A percentile compares a stretch with the other conserved stretches of the same genome.
Evolutionary conservation across 169 alveolate genomes (phyloP).

Genomic region (Perkinsus marinus): DNA sequence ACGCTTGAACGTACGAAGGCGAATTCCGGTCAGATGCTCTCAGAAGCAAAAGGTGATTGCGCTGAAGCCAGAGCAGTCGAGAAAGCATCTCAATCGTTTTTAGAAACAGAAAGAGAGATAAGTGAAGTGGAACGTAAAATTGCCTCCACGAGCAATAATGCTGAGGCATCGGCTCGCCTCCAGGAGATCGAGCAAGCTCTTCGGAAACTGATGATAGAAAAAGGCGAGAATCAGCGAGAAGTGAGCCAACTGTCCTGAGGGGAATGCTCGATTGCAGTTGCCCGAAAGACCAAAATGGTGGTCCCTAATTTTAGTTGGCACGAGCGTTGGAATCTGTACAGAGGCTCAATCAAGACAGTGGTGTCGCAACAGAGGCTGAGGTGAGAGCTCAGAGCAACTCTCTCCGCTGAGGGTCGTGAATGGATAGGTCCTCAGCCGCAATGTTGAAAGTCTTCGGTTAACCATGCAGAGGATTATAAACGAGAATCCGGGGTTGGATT

Average conservation of each 20-base stretch:
- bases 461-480: background rate
- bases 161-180: background rate
- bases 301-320: too few relatives aligned
- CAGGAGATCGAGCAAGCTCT: background rate
- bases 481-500: background rate
- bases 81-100: background rate
- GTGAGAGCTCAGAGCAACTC: background rate
- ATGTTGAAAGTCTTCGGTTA: background rate
- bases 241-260: background rate
- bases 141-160: background rate
- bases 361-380: background rate
- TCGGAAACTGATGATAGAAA: background rate
- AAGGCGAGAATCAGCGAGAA: background rate
- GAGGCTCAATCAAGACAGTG: background rate
- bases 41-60: background rate
- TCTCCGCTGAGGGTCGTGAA: too few relatives aligned
- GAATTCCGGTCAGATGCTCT: background rate
- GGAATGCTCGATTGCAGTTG: too few relatives aligned
- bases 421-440: background rate
- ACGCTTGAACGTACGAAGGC: background rate
- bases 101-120: background rate
- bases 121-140: background rate
- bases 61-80: background rate
- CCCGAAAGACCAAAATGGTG: too few relatives aligned
- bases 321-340: background rate